Percentiles rank a stretch among this genome's conserved stretches.
These are phyloP conservation scores for Dendrothele bispora DNA, from an alignment of 768 basidiomycete species.

Conservation along the genomic window DNA sequence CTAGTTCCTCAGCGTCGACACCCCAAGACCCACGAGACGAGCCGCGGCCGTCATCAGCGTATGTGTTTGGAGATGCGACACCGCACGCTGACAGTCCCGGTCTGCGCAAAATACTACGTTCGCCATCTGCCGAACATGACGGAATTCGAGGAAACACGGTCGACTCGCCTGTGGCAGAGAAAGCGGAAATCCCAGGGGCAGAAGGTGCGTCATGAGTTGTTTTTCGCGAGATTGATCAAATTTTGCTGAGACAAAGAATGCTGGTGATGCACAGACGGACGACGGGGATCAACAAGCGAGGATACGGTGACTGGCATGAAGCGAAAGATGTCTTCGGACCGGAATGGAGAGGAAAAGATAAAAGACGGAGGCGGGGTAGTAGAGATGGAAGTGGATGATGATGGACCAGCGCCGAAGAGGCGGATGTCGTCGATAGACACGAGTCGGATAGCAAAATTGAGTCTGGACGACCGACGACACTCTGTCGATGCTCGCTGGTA, in stretches of 20 bases:
- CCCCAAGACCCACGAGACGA: constrained; percentile 37
- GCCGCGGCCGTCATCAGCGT: constrained; percentile 64
- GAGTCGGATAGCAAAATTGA: constrained; percentile 71
- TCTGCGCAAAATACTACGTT: constrained; percentile 59
- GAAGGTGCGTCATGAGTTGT: constrained; percentile 7
- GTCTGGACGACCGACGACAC: constrained; percentile 74
- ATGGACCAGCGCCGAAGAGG: constrained; percentile 76
- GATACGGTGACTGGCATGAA: constrained; percentile 57
- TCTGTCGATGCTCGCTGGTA: constrained; percentile 66
- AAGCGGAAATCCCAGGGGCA: not conserved
- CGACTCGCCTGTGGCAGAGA: too few relatives aligned
- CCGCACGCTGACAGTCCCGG: constrained; percentile 39
- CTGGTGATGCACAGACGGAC: constrained; percentile 51
- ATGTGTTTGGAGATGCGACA: constrained; percentile 70
- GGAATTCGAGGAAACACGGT: constrained; percentile 2
- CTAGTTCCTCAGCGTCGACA: too few relatives aligned
- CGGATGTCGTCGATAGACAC: constrained; percentile 84
- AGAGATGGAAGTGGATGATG: constrained; percentile 54
- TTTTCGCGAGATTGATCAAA: constrained; percentile 45
- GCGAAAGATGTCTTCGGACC: constrained; percentile 81
- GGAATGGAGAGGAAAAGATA: constrained; percentile 58
- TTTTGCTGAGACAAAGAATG: constrained; percentile 72
- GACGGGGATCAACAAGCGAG: constrained; percentile 1
- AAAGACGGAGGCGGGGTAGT: constrained; percentile 68
- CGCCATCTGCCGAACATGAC: constrained; percentile 55